Evolutionary conservation across 1,284 basidiomycete genomes (phyloP).

Genomic region (Ganoderma boninense): DNA sequence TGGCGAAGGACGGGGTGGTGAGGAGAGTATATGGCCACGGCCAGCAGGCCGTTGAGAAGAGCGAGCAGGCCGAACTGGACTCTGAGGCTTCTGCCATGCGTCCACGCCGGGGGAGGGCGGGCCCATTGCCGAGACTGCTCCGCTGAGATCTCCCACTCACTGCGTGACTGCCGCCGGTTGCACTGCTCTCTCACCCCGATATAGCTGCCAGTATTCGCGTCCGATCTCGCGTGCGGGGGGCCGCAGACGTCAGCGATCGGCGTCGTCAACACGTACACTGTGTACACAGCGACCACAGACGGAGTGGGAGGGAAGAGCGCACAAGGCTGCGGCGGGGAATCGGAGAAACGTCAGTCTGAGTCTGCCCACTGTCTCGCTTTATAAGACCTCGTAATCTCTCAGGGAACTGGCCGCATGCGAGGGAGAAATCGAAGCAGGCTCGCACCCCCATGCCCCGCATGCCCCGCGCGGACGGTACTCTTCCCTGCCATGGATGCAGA

Average conservation of each 20-base stretch:
- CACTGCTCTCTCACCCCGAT: constrained; percentile 7
- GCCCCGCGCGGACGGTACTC: not conserved
- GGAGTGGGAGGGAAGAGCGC: not conserved
- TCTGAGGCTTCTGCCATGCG: constrained; percentile 11
- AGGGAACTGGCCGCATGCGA: constrained; percentile 2
- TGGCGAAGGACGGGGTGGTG: constrained; percentile 8
- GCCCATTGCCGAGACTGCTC: constrained; percentile 16
- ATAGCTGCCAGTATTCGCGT: not conserved
- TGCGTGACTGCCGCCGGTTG: not conserved
- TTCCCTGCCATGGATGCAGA: not conserved
- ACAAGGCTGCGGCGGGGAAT: constrained; percentile 1
- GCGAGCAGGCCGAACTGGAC: constrained; percentile 5
- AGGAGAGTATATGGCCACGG: constrained; percentile 15
- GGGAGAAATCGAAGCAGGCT: constrained; percentile 7
- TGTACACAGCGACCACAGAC: not conserved
- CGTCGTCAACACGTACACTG: not conserved
- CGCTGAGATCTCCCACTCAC: constrained; percentile 5
- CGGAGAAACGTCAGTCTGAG: not conserved
- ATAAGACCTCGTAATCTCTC: constrained; percentile 1
- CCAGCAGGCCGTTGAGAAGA: constrained; percentile 16
- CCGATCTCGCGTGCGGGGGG: not conserved
- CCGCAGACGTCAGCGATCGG: constrained; percentile 7
- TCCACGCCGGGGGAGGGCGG: not conserved
- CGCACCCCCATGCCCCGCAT: constrained; percentile 4
- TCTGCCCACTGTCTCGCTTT: not conserved